These are phyloP conservation scores for Pseudoscleropodium purum DNA, from an alignment of 225 moss, liverwort and hornwort genomes.

Conservation along the genomic window DNA sequence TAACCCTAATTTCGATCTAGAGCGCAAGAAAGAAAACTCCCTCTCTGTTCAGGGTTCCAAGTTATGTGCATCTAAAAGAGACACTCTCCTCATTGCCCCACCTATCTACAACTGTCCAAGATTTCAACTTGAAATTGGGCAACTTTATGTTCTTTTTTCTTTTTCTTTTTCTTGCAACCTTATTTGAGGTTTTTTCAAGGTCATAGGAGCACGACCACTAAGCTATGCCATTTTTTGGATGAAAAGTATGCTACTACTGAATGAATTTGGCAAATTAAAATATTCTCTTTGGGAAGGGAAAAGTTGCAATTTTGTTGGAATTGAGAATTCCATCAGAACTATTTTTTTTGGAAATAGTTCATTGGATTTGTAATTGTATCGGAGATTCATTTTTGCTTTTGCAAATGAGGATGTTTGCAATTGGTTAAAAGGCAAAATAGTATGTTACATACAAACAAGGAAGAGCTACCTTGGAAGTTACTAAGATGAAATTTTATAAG, in stretches of 20 bases:
- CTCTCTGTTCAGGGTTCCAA: too few species aligned
- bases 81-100: background rate
- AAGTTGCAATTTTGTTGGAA: background rate
- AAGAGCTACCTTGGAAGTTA: rapidly evolving
- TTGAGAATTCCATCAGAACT: rapidly evolving
- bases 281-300: rapidly evolving
- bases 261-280: background rate
- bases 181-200: background rate
- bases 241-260: too few species aligned
- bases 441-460: background rate
- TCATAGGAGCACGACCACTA: too few species aligned
- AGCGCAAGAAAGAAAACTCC: background rate
- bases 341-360: background rate
- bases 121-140: background rate
- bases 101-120: background rate
- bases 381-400: background rate
- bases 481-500: rapidly evolving
- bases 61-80: background rate
- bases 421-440: background rate
- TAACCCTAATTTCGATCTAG: background rate
- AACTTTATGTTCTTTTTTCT: too few species aligned
- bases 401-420: background rate
- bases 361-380: background rate
- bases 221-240: rapidly evolving
- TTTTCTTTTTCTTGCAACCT: too few species aligned